Conservation (phyloP, 192 early-diverging fungal genomes). For the Umbelopsis isabellina region DNA sequence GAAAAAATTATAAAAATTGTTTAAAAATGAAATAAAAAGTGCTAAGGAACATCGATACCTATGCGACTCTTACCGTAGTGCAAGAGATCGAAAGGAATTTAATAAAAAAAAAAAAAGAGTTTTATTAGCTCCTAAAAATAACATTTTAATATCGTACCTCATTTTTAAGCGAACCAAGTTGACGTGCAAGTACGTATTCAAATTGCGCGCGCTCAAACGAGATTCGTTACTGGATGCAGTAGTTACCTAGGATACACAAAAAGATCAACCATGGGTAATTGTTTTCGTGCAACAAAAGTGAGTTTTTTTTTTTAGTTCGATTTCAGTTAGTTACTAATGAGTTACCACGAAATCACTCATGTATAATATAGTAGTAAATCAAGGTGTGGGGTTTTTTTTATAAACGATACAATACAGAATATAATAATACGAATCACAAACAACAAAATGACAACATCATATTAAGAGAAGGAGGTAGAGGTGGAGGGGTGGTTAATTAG, state of each 20-base stretch:
- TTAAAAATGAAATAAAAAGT: no score
- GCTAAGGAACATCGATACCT: no score
- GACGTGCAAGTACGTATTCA: background rate
- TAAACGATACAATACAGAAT: no score
- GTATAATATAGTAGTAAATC: no score
- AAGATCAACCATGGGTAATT: slow-evolving; percentile 5
- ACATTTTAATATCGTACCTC: background rate
- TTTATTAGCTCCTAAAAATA: slow-evolving; percentile 3
- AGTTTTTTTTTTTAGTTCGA: background rate
- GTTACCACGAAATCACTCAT: no score
- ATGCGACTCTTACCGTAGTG: no score
- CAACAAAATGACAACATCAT: background rate
- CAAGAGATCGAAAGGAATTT: no score
- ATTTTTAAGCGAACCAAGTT: no score
- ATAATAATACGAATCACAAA: background rate
- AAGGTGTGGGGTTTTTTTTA: no score
- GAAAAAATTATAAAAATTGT: no score
- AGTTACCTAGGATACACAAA: slow-evolving; percentile 3
- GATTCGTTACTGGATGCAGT: background rate
- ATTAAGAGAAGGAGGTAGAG: background rate
- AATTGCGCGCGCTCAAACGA: background rate
- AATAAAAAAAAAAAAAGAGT: no score
- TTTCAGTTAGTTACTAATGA: no score
- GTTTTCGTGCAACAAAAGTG: background rate
- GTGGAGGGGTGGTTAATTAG: background rate